phyloP scores from a whole-genome alignment of 768 basidiomycete genomes.

The Boletus eberwhitei region DNA sequence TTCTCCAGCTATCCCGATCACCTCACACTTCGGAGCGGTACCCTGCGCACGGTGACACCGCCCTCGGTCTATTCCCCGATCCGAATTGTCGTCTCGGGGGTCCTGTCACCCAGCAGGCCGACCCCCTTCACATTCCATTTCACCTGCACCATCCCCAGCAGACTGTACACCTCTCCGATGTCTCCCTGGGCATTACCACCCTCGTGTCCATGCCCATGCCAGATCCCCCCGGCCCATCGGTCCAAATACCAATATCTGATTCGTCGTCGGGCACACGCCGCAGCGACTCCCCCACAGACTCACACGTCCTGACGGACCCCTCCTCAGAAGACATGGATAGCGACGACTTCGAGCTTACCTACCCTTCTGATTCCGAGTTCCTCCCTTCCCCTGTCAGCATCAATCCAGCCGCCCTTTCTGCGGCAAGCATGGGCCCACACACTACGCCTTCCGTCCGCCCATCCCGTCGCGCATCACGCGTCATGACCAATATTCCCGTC shows the following conservation, averaged over 20 bases:
- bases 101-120: not conserved
- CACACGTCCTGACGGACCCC: not conserved
- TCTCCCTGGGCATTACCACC: not conserved
- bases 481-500: constrained; percentile 33
- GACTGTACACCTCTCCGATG: constrained; percentile 26
- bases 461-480: constrained; percentile 22
- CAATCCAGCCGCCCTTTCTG: constrained; percentile 11
- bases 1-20: not conserved
- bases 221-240: not conserved
- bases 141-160: constrained; percentile 4
- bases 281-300: constrained; percentile 1
- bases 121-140: not conserved
- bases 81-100: constrained; percentile 6
- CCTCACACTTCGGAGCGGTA: not conserved
- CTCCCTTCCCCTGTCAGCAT: constrained; percentile 10
- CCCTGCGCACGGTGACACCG: not conserved
- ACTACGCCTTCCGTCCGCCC: constrained; percentile 4
- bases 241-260: constrained; percentile 4
- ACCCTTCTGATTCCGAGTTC: constrained; percentile 25
- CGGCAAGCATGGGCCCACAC: not conserved
- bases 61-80: constrained; percentile 12
- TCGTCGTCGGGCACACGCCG: not conserved
- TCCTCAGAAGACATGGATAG: constrained; percentile 19
- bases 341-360: constrained; percentile 16
- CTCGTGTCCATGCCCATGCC: not conserved